Conservation (phyloP, 768 basidiomycete genomes). For the Dentipellis sp. region DNA sequence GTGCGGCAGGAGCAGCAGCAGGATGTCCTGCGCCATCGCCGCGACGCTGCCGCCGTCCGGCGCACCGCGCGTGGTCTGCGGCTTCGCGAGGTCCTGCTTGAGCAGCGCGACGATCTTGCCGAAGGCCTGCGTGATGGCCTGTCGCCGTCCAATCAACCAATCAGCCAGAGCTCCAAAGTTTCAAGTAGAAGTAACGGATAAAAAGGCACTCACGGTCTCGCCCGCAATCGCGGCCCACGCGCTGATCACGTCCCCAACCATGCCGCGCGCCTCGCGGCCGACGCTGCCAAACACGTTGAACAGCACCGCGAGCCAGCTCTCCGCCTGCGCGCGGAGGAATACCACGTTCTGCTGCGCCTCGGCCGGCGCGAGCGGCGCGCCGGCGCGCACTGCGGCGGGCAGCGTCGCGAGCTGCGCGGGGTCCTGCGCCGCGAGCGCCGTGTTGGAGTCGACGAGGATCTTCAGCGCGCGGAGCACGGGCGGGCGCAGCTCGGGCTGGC, state of each 20-base stretch:
- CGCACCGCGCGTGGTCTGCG: slow-evolving; percentile 25
- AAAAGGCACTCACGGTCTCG: slow-evolving; percentile 39
- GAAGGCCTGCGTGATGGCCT: slow-evolving; percentile 80
- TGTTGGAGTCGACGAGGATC: slow-evolving; percentile 73
- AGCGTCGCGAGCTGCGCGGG: slow-evolving; percentile 19
- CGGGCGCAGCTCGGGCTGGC: slow-evolving; percentile 75
- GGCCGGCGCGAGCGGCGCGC: slow-evolving; percentile 35
- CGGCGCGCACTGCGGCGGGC: slow-evolving; percentile 20
- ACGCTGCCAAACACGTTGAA: slow-evolving; percentile 95
- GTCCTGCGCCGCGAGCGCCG: slow-evolving; percentile 36
- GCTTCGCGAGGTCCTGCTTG: slow-evolving; percentile 46
- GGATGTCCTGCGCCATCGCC: slow-evolving; percentile 72
- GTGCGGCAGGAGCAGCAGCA: slow-evolving; percentile 74
- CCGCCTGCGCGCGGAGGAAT: slow-evolving; percentile 68
- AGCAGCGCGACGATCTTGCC: slow-evolving; percentile 67
- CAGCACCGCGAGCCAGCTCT: slow-evolving; percentile 91
- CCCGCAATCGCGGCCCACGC: slow-evolving; percentile 81
- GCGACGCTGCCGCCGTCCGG: slow-evolving; percentile 35
- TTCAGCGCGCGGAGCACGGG: slow-evolving; percentile 77
- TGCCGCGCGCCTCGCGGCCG: slow-evolving; percentile 59
- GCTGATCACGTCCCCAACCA: slow-evolving; percentile 82
- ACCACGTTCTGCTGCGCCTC: slow-evolving; percentile 59
- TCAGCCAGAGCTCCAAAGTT: background rate
- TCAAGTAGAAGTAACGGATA: background rate
- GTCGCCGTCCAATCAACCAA: background rate